A percentile compares a stretch with the other conserved stretches of the same genome.
These are phyloP conservation scores for Aspergillus neotritici DNA, from an alignment of 2,329 filamentous ascomycete species.

Conservation along the genomic window DNA sequence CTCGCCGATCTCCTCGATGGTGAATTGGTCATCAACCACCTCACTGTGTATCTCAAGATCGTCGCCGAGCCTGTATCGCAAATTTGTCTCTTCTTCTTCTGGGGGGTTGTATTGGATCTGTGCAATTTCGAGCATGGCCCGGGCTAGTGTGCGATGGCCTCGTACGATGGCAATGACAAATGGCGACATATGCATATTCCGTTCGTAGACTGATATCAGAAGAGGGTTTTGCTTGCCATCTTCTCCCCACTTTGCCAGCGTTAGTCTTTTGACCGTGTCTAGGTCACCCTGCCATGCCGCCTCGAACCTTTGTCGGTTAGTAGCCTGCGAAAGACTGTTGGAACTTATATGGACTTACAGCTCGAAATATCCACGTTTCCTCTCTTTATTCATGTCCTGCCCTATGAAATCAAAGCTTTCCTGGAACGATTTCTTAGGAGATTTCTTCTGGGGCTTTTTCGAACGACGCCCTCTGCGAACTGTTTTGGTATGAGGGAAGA, in stretches of 20 bases:
- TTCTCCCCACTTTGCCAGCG: constrained; percentile 32
- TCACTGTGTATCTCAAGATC: constrained; percentile 39
- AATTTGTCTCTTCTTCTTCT: constrained; percentile 46
- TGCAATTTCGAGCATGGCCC: constrained; percentile 63
- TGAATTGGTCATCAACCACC: constrained; percentile 62
- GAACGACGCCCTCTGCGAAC: neutral
- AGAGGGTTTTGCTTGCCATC: constrained; percentile 55
- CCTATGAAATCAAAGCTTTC: constrained; percentile 49
- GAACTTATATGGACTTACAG: constrained; percentile 50
- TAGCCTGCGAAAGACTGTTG: constrained; percentile 40
- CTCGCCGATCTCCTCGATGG: constrained; percentile 69
- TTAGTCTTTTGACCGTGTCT: constrained; percentile 47
- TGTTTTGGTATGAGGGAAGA: constrained; percentile 49
- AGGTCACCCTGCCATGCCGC: constrained; percentile 68
- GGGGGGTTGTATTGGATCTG: constrained; percentile 60
- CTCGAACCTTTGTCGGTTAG: constrained; percentile 47
- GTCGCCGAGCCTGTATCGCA: constrained; percentile 30
- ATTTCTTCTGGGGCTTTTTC: neutral
- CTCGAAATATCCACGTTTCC: constrained; percentile 55
- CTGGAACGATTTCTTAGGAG: constrained; percentile 38
- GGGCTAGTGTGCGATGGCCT: constrained; percentile 60
- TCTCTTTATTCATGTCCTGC: constrained; percentile 48
- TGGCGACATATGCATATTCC: constrained; percentile 45
- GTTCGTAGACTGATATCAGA: constrained; percentile 57
- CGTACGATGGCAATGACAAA: constrained; percentile 64